Conservation (phyloP, 75 land plant genomes). For the Picea glauca region DNA sequence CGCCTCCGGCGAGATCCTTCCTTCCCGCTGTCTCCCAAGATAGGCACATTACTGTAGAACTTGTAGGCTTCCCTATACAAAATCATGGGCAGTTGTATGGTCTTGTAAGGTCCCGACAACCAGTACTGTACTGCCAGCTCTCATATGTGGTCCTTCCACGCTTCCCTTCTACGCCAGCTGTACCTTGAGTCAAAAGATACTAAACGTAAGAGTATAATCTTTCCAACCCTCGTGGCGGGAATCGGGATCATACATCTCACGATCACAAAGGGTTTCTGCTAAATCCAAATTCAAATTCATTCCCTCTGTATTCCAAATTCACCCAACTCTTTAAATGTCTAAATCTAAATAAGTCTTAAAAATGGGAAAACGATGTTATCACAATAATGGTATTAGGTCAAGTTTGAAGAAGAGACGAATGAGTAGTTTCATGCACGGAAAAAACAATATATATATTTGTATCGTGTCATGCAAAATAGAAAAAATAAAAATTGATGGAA, state of each 20-base stretch:
- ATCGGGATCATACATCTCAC: not conserved
- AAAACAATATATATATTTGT: no score
- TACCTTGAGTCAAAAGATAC: not conserved
- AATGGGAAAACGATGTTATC: no score
- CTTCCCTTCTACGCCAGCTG: not conserved
- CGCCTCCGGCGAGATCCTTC: not conserved
- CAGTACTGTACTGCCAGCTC: not conserved
- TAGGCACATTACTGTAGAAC: not conserved
- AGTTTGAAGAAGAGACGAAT: no score
- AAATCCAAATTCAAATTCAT: not conserved
- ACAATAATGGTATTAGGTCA: no score
- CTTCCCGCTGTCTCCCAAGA: not conserved
- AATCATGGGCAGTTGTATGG: not conserved
- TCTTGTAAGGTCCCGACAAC: conserved; percentile 4
- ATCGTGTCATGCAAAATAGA: no score
- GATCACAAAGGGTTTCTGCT: not conserved
- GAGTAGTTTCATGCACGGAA: no score
- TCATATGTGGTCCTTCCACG: not conserved
- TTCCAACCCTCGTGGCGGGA: not conserved
- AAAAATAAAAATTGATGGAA: no score
- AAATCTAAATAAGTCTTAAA: no score
- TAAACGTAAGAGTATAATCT: not conserved
- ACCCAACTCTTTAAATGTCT: no score
- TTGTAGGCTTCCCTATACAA: not conserved
- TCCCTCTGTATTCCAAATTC: no score